Base-by-base conservation (phyloP, 2,329 filamentous ascomycete genomes). In the Plenodomus lindquistii region DNA sequence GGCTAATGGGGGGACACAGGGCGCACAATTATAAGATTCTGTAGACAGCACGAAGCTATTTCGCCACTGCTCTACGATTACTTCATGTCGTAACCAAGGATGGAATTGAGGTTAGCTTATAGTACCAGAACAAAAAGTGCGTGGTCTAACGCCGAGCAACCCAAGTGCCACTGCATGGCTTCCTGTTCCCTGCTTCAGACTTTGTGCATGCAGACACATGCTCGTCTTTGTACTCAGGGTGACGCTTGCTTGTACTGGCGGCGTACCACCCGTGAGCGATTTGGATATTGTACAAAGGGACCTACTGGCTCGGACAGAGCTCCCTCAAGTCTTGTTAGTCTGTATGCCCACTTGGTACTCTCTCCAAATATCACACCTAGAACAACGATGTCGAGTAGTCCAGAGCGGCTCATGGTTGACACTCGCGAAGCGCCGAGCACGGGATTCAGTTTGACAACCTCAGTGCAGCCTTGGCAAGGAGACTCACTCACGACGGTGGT, bases 211-310 rank as follows among this genome's bases (percentile, higher is more conserved):
- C 16, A 41, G 21, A 21, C 37, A 42, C 18, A 16, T 20, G 46
- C 44, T 51, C 29, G 24, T 16, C 43, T 10, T 41, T 37, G 48
- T 51, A 22, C 27, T 15, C 22, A 24, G 2, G 22, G 16, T 8
- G 15, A 21, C 6, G 10, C 19, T 19, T 15, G 35, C 17, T 9
- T 3, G 13, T 20, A 27, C 22, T 36, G 22, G 3, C 15, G n/a
- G 16, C 29, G 22, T 37, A 19, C 4, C 20, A 27, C 17, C 17
- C 31, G 20, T 21, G 15, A 9, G 21, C 9, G 17, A 35, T 7
- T 7, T 4, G 11, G 11, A 13, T 8, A 36, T 40, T 2, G 36
- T 48, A 48, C 45, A 43, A 48, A 42, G 27, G 27, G 27, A 31
- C 27, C 15, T 13, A 31, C 27, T 31, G 27, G 27, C 27, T 31